phyloP scores from a whole-genome alignment of 2,329 filamentous ascomycete genomes.

The Xylaria sp. region DNA sequence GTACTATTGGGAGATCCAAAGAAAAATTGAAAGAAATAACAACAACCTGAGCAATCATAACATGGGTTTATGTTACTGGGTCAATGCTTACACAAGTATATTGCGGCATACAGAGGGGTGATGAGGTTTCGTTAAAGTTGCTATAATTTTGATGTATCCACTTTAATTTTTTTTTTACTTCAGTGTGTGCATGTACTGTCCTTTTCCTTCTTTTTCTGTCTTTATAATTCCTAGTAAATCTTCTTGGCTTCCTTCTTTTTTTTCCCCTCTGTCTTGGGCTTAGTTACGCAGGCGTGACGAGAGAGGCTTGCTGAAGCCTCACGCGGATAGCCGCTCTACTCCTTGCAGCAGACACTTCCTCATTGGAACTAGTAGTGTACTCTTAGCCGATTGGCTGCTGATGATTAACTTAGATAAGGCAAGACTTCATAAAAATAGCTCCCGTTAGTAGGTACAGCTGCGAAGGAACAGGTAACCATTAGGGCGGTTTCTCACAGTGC shows the following conservation, averaged over 20 bases:
- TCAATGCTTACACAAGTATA: too few species aligned
- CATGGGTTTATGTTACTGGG: neutral
- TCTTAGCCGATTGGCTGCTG: conserved; percentile 24
- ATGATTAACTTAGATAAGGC: conserved; percentile 28
- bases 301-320: conserved; percentile 22
- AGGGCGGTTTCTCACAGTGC: neutral
- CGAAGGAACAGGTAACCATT: conserved; percentile 7
- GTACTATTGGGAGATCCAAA: too few species aligned
- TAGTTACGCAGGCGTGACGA: conserved; percentile 11
- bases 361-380: neutral
- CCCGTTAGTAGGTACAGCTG: neutral
- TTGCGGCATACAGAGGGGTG: neutral
- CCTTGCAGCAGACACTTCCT: neutral
- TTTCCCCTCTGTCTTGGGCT: conserved; percentile 19
- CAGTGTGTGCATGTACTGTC: neutral
- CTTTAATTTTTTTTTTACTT: neutral
- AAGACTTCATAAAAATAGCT: conserved; percentile 33
- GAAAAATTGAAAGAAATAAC: neutral
- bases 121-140: neutral
- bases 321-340: conserved; percentile 19
- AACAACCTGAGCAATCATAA: neutral
- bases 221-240: neutral
- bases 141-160: neutral
- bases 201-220: neutral
- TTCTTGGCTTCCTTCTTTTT: neutral